These are phyloP conservation scores for Nepenthes gracilis DNA, from an alignment of 148 eudicot species.

Conservation along the genomic window DNA sequence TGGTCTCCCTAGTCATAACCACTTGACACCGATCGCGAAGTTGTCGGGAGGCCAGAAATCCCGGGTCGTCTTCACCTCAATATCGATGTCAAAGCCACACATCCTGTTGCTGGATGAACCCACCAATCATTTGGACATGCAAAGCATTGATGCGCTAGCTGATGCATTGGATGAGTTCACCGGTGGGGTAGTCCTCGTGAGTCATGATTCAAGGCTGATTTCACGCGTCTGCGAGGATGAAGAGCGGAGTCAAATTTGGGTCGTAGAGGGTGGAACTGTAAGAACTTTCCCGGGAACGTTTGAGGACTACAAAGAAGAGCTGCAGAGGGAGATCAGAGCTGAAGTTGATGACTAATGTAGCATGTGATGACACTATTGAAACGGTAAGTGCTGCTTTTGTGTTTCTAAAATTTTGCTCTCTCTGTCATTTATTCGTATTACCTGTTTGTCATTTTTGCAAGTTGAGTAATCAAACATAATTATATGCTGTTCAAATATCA, in stretches of 20 bases:
- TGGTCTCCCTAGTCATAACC: conserved; percentile 65
- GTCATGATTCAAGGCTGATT: conserved; percentile 56
- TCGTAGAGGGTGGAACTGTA: conserved; percentile 53
- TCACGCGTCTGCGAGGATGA: conserved; percentile 58
- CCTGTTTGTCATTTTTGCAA: too few relatives aligned
- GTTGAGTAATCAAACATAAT: too few relatives aligned
- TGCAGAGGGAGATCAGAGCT: conserved; percentile 43
- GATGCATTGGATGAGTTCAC: conserved; percentile 62
- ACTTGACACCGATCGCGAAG: conserved; percentile 53
- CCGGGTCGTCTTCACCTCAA: conserved; percentile 63
- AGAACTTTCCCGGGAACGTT: conserved; percentile 30
- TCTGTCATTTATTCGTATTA: too few relatives aligned
- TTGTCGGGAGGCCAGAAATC: conserved; percentile 67
- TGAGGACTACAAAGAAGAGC: conserved; percentile 58
- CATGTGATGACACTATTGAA: too few relatives aligned
- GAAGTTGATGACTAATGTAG: conserved; percentile 44
- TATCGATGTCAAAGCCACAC: conserved; percentile 71
- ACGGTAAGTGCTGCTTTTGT: too few relatives aligned
- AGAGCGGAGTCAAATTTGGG: conserved; percentile 58
- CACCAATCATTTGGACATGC: conserved; percentile 68
- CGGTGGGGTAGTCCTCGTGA: conserved; percentile 62
- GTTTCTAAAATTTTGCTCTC: too few relatives aligned
- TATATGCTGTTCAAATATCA: too few relatives aligned
- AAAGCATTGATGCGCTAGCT: conserved; percentile 69
- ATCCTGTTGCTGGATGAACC: conserved; percentile 54